Evolutionary conservation across 2,329 filamentous ascomycete species (phyloP).

Genomic region (Colletotrichum cuscutae): DNA sequence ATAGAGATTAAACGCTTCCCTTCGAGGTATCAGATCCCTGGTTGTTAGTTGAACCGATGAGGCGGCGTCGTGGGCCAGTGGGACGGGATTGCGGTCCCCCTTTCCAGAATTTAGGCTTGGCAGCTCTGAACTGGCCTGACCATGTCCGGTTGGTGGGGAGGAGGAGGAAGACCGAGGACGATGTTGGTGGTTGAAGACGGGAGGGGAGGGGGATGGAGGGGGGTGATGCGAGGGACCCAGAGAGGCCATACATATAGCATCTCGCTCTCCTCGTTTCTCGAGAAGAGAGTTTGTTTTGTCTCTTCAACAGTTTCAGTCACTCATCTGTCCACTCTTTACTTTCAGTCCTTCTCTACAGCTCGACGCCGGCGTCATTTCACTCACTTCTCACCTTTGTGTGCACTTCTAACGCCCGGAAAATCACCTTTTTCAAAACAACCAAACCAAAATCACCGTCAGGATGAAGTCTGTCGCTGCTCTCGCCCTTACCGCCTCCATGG

Average conservation of each 20-base stretch:
- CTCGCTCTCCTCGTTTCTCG: not conserved
- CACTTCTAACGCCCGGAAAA: constrained; percentile 26
- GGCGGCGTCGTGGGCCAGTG: constrained; percentile 25
- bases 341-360: constrained; percentile 32
- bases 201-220: not conserved
- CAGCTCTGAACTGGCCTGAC: constrained; percentile 10
- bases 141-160: constrained; percentile 9
- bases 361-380: constrained; percentile 34
- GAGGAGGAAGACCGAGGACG: not conserved
- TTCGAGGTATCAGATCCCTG: not conserved
- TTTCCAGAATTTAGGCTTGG: constrained; percentile 29
- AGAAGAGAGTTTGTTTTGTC: not conserved
- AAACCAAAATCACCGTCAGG: constrained; percentile 8
- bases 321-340: constrained; percentile 34
- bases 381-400: constrained; percentile 32
- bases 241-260: constrained; percentile 26
- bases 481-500: constrained; percentile 32
- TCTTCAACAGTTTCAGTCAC: constrained; percentile 31
- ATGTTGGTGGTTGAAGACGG: not conserved
- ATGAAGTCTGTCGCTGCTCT: constrained; percentile 33
- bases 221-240: not conserved
- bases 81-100: constrained; percentile 6
- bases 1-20: constrained; percentile 20
- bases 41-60: constrained; percentile 7
- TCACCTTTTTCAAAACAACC: constrained; percentile 12